Evolutionary conservation across 306 rosid species (phyloP).

Genomic region (Dicorynia guianensis): DNA sequence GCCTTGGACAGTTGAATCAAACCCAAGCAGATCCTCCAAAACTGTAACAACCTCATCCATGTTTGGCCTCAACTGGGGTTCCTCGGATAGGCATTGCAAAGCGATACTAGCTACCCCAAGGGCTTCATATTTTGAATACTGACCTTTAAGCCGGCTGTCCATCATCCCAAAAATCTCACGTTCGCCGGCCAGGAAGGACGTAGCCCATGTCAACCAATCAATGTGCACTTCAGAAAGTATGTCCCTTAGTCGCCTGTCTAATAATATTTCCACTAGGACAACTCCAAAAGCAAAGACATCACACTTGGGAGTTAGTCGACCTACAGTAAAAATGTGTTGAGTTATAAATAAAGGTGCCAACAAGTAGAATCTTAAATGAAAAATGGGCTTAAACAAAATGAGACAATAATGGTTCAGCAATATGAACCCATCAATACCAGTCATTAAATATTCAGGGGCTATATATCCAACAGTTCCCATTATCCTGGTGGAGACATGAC

Average conservation of each 20-base stretch:
- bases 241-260: no score
- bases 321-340: slow-evolving; percentile 38
- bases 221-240: no score
- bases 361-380: background rate
- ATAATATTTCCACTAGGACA: slow-evolving; percentile 63
- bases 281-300: slow-evolving; percentile 75
- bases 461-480: slow-evolving; percentile 65
- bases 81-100: slow-evolving; percentile 56
- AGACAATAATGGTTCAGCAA: background rate
- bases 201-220: no score
- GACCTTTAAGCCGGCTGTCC: slow-evolving; percentile 71
- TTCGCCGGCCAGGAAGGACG: slow-evolving; percentile 57
- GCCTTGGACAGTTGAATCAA: no score
- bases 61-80: slow-evolving; percentile 62
- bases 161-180: slow-evolving; percentile 51
- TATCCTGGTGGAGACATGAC: slow-evolving; percentile 54
- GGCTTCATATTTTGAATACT: slow-evolving; percentile 56
- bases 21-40: slow-evolving; percentile 55
- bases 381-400: background rate
- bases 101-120: slow-evolving; percentile 50
- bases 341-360: background rate
- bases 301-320: slow-evolving; percentile 56
- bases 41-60: slow-evolving; percentile 58
- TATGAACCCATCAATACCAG: slow-evolving; percentile 49
- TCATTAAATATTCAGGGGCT: slow-evolving; percentile 67